Evolutionary conservation across 2,329 filamentous ascomycete species (phyloP).

Genomic region (Fusarium gaditjirri): DNA sequence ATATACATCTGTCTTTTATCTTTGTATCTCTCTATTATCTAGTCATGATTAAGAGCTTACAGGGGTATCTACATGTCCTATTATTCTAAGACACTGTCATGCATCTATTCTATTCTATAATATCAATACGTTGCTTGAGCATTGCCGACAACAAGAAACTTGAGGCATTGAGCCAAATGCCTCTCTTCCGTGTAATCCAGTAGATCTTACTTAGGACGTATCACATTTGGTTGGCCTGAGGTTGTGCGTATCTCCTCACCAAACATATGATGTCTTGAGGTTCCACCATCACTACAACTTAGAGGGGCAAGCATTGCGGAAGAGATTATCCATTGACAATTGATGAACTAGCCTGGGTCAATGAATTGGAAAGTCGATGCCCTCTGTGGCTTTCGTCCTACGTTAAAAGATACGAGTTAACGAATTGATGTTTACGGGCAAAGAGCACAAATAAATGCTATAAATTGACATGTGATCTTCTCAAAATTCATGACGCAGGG

Average conservation of each 20-base stretch:
- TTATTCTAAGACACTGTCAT: neutral
- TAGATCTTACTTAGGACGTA: neutral
- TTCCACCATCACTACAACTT: conserved; percentile 19
- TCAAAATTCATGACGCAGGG: conserved; percentile 14
- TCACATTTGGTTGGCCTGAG: neutral
- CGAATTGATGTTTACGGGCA: neutral
- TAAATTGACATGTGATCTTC: conserved; percentile 12
- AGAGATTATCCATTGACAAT: neutral
- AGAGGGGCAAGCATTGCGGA: neutral
- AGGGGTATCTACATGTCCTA: conserved; percentile 2
- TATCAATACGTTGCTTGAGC: neutral
- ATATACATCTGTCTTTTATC: neutral
- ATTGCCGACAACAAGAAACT: neutral
- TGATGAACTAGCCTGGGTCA: neutral
- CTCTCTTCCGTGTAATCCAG: neutral
- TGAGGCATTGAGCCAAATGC: neutral
- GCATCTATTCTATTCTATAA: neutral
- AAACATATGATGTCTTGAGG: neutral
- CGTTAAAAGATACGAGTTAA: neutral
- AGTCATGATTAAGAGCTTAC: neutral
- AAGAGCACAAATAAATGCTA: neutral
- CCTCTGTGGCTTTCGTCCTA: conserved; percentile 14
- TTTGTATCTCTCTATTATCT: too few relatives aligned
- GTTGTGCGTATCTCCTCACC: neutral
- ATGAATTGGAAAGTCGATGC: neutral